phyloP scores from a whole-genome alignment of 2,329 filamentous ascomycete genomes.

The Colletotrichum sp. region DNA sequence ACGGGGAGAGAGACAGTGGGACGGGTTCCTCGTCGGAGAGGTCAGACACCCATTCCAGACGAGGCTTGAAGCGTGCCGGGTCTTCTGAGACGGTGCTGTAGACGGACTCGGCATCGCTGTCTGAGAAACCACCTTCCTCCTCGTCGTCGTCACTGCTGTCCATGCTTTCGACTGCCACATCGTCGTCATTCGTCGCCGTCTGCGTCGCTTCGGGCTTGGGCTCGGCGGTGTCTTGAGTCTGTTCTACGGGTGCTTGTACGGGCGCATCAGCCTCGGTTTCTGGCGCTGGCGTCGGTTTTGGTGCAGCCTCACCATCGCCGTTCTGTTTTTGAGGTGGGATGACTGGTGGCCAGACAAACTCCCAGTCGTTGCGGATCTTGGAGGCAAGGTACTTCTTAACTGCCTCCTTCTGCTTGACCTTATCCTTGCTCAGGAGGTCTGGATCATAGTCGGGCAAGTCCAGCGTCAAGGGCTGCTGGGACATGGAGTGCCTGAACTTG shows the following conservation, averaged over 20 bases:
- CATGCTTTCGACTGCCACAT: constrained; percentile 3
- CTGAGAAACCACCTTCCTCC: constrained; percentile 44
- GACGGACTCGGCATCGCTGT: constrained; percentile 52
- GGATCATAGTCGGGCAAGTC: constrained; percentile 56
- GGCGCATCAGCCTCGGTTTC: neutral
- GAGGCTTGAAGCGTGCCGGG: constrained; percentile 51
- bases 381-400: constrained; percentile 60
- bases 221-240: neutral
- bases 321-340: neutral
- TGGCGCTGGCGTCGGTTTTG: neutral
- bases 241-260: neutral
- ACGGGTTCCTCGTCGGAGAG: constrained; percentile 53
- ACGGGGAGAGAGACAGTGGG: constrained; percentile 46
- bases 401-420: constrained; percentile 67
- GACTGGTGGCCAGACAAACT: constrained; percentile 60
- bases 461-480: constrained; percentile 27
- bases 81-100: constrained; percentile 66
- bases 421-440: constrained; percentile 67
- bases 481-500: constrained; percentile 48
- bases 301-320: neutral
- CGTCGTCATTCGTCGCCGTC: neutral
- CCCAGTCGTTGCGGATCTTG: constrained; percentile 65
- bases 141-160: constrained; percentile 31
- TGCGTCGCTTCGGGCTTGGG: neutral
- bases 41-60: constrained; percentile 64